Percentiles rank a stretch among this genome's conserved stretches.
Evolutionary conservation across 2,329 filamentous ascomycete species (phyloP).

Genomic region (Penicillium sp.): DNA sequence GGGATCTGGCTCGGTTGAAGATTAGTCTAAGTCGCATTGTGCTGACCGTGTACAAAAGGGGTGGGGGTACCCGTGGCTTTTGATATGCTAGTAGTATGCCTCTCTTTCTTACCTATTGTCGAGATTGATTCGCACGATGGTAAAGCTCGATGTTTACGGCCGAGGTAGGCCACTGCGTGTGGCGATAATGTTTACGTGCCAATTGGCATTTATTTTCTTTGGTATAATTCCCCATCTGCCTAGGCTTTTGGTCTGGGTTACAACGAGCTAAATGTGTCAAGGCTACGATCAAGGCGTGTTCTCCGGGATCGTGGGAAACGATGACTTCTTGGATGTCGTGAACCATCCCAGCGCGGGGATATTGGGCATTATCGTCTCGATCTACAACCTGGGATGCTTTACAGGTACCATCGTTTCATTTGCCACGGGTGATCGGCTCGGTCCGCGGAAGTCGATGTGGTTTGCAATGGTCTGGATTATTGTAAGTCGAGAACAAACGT

Average conservation of each 20-base stretch:
- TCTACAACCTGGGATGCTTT: not conserved
- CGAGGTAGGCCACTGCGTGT: no score
- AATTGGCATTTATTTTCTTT: no score
- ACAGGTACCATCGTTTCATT: conserved; percentile 19
- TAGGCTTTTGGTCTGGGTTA: no score
- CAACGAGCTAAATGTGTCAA: no score
- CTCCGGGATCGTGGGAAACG: no score
- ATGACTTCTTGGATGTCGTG: no score
- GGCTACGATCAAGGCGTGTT: no score
- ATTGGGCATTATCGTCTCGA: no score
- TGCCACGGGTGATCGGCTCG: conserved; percentile 32
- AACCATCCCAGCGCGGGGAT: no score
- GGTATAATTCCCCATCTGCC: no score
- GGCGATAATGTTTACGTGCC: no score
- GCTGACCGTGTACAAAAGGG: not conserved
- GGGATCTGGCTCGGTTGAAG: not conserved
- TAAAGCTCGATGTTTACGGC: conserved; percentile 25
- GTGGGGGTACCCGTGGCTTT: not conserved
- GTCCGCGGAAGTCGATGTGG: conserved; percentile 36
- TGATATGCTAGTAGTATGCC: not conserved
- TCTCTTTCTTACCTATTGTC: not conserved
- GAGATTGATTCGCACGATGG: conserved; percentile 13
- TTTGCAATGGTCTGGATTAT: conserved; percentile 34
- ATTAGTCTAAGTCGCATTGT: not conserved
- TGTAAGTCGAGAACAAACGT: conserved; percentile 10